Evolutionary conservation across 306 rosid genomes (phyloP).

Genomic region (Sophora flavescens): DNA sequence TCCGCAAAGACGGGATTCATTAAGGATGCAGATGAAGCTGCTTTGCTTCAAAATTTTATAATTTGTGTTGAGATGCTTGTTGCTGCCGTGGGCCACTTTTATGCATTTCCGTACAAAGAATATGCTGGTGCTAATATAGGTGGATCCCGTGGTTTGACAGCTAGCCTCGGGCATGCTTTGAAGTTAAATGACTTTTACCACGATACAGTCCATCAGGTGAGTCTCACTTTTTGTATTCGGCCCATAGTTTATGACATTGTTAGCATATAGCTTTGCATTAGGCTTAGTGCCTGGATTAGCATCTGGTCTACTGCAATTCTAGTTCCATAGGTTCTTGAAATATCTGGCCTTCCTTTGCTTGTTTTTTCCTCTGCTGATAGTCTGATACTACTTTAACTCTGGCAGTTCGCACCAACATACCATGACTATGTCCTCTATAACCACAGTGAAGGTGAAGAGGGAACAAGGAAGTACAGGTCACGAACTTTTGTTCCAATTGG

Average conservation of each 20-base stretch:
- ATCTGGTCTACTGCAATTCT: slow-evolving; percentile 22
- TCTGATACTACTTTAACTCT: slow-evolving; percentile 38
- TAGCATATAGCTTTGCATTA: slow-evolving; percentile 20
- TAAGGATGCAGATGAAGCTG: slow-evolving; percentile 89
- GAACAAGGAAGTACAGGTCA: slow-evolving; percentile 84
- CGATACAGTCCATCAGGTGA: slow-evolving; percentile 98
- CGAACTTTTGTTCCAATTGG: slow-evolving; percentile 98
- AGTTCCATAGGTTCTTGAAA: slow-evolving; percentile 25
- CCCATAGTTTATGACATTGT: slow-evolving; percentile 9
- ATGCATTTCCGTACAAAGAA: slow-evolving; percentile 99
- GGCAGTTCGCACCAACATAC: slow-evolving; percentile 98
- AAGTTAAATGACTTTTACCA: slow-evolving; percentile 94
- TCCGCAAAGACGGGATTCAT: slow-evolving; percentile 90
- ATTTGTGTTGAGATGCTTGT: slow-evolving; percentile 97
- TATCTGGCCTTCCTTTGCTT: slow-evolving; percentile 13
- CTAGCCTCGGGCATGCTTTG: slow-evolving; percentile 92
- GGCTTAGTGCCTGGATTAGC: slow-evolving; percentile 27
- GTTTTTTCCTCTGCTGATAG: slow-evolving; percentile 38
- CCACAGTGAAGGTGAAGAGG: slow-evolving; percentile 92
- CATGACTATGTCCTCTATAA: slow-evolving; percentile 98
- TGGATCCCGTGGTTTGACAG: slow-evolving; percentile 72
- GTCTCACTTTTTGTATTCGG: slow-evolving; percentile 36
- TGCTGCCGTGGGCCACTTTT: slow-evolving; percentile 93
- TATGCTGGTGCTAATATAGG: slow-evolving; percentile 99
- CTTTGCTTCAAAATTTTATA: slow-evolving; percentile 85